Percentiles rank a stretch among this genome's conserved stretches.
These are phyloP conservation scores for Globisporangium alternatum DNA, from an alignment of 352 stramenopile species.

Conservation along the genomic window DNA sequence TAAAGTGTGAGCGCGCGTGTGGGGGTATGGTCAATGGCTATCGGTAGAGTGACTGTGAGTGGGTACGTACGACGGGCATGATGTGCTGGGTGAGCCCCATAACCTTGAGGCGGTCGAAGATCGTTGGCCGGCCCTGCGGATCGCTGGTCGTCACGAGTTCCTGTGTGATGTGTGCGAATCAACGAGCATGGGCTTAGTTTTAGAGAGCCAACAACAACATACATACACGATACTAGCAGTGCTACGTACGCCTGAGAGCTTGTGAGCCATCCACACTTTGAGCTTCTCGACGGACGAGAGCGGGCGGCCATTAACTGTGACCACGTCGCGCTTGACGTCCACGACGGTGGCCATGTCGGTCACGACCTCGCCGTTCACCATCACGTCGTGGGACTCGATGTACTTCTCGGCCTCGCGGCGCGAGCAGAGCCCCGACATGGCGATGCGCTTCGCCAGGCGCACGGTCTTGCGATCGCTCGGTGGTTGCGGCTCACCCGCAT, in stretches of 20 bases:
- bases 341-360: slow-evolving; percentile 59
- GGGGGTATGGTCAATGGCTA: neutral
- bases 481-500: neutral
- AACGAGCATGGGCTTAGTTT: too few relatives aligned
- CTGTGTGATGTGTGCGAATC: slow-evolving; percentile 14
- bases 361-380: slow-evolving; percentile 70
- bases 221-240: neutral
- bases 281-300: slow-evolving; percentile 35
- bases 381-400: slow-evolving; percentile 69
- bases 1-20: neutral
- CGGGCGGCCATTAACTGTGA: slow-evolving; percentile 53
- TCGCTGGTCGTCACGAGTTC: slow-evolving; percentile 82
- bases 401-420: slow-evolving; percentile 80
- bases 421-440: slow-evolving; percentile 79
- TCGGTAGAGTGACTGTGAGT: neutral
- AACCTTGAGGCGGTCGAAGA: slow-evolving; percentile 82
- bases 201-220: neutral
- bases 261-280: slow-evolving; percentile 88
- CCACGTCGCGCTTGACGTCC: slow-evolving; percentile 41
- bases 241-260: slow-evolving; percentile 71
- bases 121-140: slow-evolving; percentile 74
- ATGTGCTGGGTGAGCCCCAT: slow-evolving; percentile 85
- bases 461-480: slow-evolving; percentile 17
- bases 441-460: slow-evolving; percentile 81
- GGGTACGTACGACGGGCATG: slow-evolving; percentile 77